Conservation (phyloP, 495 filamentous ascomycete genomes). For the Ramalina intermedia region DNA sequence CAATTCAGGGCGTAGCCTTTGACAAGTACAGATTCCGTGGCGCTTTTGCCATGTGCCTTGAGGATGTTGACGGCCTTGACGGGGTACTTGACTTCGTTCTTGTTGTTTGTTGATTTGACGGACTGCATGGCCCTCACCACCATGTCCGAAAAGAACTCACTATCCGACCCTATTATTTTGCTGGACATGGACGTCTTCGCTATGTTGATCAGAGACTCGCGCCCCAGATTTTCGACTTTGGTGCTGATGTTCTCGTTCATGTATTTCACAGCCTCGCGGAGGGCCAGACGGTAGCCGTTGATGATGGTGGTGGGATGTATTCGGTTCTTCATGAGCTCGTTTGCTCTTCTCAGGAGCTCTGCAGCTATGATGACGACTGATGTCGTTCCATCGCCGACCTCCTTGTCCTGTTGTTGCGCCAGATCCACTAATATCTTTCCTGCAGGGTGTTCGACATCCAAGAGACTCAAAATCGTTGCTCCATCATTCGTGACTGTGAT, state of each 20-base stretch:
- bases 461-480: slow-evolving; percentile 83
- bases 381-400: slow-evolving; percentile 95
- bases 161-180: slow-evolving; percentile 94
- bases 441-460: slow-evolving; percentile 95
- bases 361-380: slow-evolving; percentile 95
- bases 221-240: slow-evolving; percentile 80
- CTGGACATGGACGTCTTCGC: slow-evolving; percentile 98
- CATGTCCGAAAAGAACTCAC: slow-evolving; percentile 95
- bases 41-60: slow-evolving; percentile 93
- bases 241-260: slow-evolving; percentile 96
- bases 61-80: slow-evolving; percentile 98
- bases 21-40: slow-evolving; percentile 75
- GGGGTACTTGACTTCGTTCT: slow-evolving; percentile 84
- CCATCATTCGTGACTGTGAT: slow-evolving; percentile 99
- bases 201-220: slow-evolving; percentile 83
- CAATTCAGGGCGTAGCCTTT: slow-evolving; percentile 98
- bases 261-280: slow-evolving; percentile 94
- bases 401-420: slow-evolving; percentile 96
- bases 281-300: slow-evolving; percentile 87
- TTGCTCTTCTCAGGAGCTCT: slow-evolving; percentile 84
- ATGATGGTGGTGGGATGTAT: slow-evolving; percentile 99
- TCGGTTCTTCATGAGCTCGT: slow-evolving; percentile 98
- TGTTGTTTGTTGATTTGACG: slow-evolving; percentile 84
- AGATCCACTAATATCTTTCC: slow-evolving; percentile 97
- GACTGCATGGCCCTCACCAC: slow-evolving; percentile 92